phyloP scores from a whole-genome alignment of 2,329 filamentous ascomycete species.

The Trichoderma sp. region DNA sequence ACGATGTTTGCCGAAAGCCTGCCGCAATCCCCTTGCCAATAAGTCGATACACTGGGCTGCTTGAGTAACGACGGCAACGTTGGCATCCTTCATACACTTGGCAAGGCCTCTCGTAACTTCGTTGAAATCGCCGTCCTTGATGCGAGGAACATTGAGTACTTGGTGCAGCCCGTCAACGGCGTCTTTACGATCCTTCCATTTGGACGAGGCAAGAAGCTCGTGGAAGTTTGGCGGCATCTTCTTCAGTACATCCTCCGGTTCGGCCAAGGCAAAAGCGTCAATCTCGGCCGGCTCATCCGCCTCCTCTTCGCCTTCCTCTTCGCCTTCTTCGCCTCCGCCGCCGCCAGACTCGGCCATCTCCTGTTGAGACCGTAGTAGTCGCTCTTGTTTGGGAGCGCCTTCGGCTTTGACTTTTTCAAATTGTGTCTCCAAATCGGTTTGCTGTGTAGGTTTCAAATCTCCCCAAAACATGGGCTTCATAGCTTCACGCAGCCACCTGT shows the following conservation, averaged over 20 bases:
- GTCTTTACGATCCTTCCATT: conserved; percentile 99
- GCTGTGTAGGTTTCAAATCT: conserved; percentile 92
- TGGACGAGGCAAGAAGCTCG: conserved; percentile 83
- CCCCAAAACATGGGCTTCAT: conserved; percentile 99
- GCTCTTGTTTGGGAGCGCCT: conserved; percentile 82
- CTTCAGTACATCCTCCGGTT: conserved; percentile 81
- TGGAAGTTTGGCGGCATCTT: conserved; percentile 81
- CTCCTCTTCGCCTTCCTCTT: conserved; percentile 58
- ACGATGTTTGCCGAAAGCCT: conserved; percentile 77
- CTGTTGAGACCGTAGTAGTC: conserved; percentile 86
- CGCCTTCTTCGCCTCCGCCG: conserved; percentile 60
- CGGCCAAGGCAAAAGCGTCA: conserved; percentile 78
- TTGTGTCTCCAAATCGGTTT: conserved; percentile 87
- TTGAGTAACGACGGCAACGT: conserved; percentile 89
- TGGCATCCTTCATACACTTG: conserved; percentile 99
- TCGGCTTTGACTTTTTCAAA: conserved; percentile 94
- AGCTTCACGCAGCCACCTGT: conserved; percentile 93
- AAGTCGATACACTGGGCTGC: conserved; percentile 92
- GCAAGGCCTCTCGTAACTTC: conserved; percentile 83
- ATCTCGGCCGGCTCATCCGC: conserved; percentile 61
- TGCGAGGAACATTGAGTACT: conserved; percentile 79
- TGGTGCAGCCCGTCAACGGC: conserved; percentile 79
- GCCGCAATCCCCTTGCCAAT: conserved; percentile 81
- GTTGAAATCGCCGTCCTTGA: conserved; percentile 87
- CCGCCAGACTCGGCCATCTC: conserved; percentile 74